Conservation (phyloP, 129 eudicot genomes). For the Lactuca sativa region DNA sequence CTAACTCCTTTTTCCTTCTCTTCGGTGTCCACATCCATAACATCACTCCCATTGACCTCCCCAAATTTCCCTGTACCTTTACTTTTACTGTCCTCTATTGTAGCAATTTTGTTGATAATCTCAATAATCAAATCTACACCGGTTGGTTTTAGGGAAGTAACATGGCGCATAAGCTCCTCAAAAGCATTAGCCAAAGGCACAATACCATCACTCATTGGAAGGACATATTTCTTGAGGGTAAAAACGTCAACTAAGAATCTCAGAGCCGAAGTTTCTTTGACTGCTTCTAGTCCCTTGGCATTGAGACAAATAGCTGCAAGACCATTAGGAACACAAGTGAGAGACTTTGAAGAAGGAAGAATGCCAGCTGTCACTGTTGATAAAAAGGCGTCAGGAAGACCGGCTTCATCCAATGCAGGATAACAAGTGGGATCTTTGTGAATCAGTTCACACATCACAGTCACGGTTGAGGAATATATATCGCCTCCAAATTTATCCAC, state of each 20-base stretch:
- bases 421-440: conserved; percentile 97
- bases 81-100: conserved; percentile 48
- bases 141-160: conserved; percentile 60
- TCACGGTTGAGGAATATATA: conserved; percentile 81
- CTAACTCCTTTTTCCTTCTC: conserved; percentile 66
- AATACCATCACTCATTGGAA: conserved; percentile 83
- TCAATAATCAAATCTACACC: conserved; percentile 91
- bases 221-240: conserved; percentile 67
- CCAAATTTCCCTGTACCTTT: conserved; percentile 17
- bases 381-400: conserved; percentile 84
- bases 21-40: conserved; percentile 77
- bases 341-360: conserved; percentile 82
- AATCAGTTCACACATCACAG: conserved; percentile 95
- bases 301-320: conserved; percentile 95
- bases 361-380: conserved; percentile 68
- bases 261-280: conserved; percentile 70
- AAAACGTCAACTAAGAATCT: conserved; percentile 75
- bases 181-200: conserved; percentile 93
- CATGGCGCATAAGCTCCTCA: conserved; percentile 97
- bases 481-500: conserved; percentile 90
- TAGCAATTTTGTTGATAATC: conserved; percentile 64
- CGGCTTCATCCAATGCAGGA: conserved; percentile 73
- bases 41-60: conserved; percentile 45
- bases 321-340: conserved; percentile 88
- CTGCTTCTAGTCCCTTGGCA: conserved; percentile 88